Conservation (phyloP, 1,139 yeast genomes). For the Candida labiduridarum region DNA sequence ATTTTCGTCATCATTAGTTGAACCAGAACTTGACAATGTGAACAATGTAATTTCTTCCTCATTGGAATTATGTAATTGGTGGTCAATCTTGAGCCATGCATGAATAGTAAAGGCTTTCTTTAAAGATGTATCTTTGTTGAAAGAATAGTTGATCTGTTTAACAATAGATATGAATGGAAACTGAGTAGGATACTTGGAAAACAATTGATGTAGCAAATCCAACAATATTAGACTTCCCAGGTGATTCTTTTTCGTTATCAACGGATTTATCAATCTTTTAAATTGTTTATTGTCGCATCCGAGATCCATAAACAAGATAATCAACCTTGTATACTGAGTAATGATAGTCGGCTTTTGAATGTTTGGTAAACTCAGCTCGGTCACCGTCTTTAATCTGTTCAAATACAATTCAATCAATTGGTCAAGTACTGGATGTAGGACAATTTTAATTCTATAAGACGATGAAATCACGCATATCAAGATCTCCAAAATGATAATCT, state of each 20-base stretch:
- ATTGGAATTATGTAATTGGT: constrained; percentile 13
- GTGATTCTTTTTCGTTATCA: constrained; percentile 17
- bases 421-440: constrained; percentile 14
- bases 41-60: constrained; percentile 28
- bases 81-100: constrained; percentile 39
- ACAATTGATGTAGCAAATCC: constrained; percentile 28
- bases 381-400: background rate
- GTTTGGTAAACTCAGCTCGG: constrained; percentile 1
- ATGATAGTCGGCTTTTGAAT: constrained; percentile 17
- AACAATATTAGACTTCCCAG: constrained; percentile 21
- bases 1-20: constrained; percentile 18
- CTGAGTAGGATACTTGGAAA: constrained; percentile 28
- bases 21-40: constrained; percentile 31
- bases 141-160: constrained; percentile 27
- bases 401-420: constrained; percentile 20
- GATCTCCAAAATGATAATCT: constrained; percentile 33
- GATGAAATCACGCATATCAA: constrained; percentile 22
- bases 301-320: constrained; percentile 33
- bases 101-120: constrained; percentile 31
- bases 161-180: constrained; percentile 36
- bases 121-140: constrained; percentile 17
- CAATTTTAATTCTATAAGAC: constrained; percentile 29
- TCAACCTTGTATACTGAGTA: constrained; percentile 26
- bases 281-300: constrained; percentile 35
- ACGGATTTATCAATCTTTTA: constrained; percentile 22